Base-by-base conservation (phyloP, 2,329 filamentous ascomycete genomes). In the Cytospora piceae region DNA sequence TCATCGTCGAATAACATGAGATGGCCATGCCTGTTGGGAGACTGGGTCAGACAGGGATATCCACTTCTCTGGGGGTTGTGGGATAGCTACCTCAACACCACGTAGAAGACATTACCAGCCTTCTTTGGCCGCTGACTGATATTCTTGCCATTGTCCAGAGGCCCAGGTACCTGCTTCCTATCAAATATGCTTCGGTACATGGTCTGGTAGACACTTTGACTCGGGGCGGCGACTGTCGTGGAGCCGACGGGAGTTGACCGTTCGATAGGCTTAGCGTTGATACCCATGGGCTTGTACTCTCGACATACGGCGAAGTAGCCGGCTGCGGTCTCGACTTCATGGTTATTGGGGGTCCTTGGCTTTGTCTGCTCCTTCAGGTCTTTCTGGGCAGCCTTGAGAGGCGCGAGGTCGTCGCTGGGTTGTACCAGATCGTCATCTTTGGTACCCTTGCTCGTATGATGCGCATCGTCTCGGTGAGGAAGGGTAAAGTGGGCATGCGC, bases 111-210 rank as follows among this genome's bases (percentile, higher is more conserved):
- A 76, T 97, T 97, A 62, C 92, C 89, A 3, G 91, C 90, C 69
- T 81, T 87, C 76, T 85, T 87, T 24, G 85, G 84, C 67, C 85
- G 78, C 72, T 85, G 81, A 68, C 81, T 86, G 59, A 77, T 74
- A 22, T 76, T 77, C 58, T 77, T 82, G 67, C 77, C 81, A 59
- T 79, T 78, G 56, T 86, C 84, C 63, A 85, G 70, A 2, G 83
- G 81, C 1, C 78, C 77, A 2, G 79, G 71, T 11, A 73, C 71
- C 42, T 79, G 82, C 73, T 90, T 94, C 73, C 94, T 87, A 72
- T 97, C 93, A 75, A 99, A 98, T 68, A 99, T 90, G 76, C 91
- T 97, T 75, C 93, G 85, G 79, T 99, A 99, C 93, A 99, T 97
- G 76, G 91, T 91, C 83, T 98, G 95, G 77, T 98, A 98, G 46